Evolutionary conservation across 1,284 basidiomycete species (phyloP).

Genomic region (Tilletia walkeri): DNA sequence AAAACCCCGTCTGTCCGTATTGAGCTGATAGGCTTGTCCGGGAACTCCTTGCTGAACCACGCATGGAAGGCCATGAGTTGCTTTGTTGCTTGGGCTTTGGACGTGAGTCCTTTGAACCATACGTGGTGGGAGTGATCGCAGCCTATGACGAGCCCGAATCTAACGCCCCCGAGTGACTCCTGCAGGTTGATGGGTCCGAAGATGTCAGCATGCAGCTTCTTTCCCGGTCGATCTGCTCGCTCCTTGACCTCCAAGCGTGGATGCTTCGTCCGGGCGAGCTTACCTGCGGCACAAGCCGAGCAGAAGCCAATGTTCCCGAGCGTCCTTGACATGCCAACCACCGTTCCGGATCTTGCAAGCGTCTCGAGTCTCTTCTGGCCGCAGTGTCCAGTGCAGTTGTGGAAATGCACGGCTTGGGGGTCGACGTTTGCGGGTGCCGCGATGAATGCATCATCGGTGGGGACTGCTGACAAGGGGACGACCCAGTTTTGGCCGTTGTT

Average conservation of each 20-base stretch:
- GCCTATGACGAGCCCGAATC: not conserved
- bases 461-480: not conserved
- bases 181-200: not conserved
- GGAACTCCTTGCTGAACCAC: not conserved
- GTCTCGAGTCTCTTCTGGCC: not conserved
- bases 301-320: conserved; percentile 1
- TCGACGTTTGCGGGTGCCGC: not conserved
- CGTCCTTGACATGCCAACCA: not conserved
- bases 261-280: not conserved
- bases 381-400: not conserved
- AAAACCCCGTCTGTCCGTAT: not conserved
- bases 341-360: not conserved
- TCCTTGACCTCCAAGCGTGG: not conserved
- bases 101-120: not conserved
- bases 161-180: not conserved
- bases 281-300: not conserved
- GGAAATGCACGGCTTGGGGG: not conserved
- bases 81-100: not conserved
- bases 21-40: not conserved
- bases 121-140: not conserved
- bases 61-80: not conserved
- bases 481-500: not conserved
- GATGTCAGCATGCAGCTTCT: conserved; percentile 1
- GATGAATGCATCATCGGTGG: not conserved
- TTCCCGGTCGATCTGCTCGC: not conserved